A percentile compares a stretch with the other conserved stretches of the same genome.
These are phyloP conservation scores for Abrus pulchellus DNA, from an alignment of 306 rosid species.

Conservation along the genomic window DNA sequence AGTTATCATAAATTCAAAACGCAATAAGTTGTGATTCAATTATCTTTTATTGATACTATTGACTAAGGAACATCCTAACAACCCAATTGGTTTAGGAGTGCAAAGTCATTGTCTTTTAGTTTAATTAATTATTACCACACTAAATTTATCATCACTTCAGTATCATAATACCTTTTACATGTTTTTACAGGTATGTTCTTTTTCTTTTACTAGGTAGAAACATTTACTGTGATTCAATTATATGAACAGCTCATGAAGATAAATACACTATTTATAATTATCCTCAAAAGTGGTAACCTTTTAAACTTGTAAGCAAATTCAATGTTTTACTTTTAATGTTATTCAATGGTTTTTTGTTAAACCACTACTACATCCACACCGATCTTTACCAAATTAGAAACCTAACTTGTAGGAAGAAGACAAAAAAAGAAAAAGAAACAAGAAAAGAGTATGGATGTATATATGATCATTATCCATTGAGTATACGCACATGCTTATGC, in stretches of 20 bases:
- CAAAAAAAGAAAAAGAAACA: neutral
- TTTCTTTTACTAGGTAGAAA: neutral
- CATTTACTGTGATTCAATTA: neutral
- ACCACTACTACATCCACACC: neutral
- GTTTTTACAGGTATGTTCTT: neutral
- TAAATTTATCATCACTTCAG: neutral
- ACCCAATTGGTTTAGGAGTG: too few species aligned
- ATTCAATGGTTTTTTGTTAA: neutral
- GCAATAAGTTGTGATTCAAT: too few species aligned
- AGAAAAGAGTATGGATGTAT: neutral
- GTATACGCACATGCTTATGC: neutral
- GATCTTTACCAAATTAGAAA: slow-evolving; percentile 30
- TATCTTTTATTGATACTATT: too few species aligned
- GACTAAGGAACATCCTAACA: too few species aligned
- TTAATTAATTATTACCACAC: too few species aligned
- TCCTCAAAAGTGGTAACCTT: neutral
- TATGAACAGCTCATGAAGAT: neutral
- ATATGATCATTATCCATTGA: slow-evolving; percentile 28
- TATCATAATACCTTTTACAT: neutral
- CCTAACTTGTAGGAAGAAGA: slow-evolving; percentile 28
- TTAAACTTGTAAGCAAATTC: slow-evolving; percentile 4
- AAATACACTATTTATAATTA: neutral
- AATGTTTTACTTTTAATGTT: neutral
- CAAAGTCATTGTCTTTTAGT: too few species aligned
- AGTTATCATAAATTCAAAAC: too few species aligned